These are phyloP conservation scores for Acidomyces sp. DNA, from an alignment of 495 filamentous ascomycete species.

Conservation along the genomic window DNA sequence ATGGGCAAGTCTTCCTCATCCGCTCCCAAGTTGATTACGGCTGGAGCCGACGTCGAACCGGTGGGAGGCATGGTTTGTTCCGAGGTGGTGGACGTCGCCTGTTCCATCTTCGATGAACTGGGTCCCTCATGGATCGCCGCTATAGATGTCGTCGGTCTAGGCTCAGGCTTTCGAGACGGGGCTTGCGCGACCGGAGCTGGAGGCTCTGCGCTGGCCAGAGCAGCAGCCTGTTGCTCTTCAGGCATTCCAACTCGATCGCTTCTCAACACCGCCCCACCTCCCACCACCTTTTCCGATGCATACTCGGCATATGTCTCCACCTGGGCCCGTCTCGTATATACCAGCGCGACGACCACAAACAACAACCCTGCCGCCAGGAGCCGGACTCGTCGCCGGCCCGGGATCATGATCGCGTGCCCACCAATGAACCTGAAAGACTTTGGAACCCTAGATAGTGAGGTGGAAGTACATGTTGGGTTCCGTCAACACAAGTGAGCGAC, in stretches of 20 bases:
- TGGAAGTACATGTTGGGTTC: too few relatives aligned
- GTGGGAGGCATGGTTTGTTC: background rate
- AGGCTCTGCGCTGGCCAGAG: background rate
- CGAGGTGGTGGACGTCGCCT: background rate
- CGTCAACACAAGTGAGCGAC: too few relatives aligned
- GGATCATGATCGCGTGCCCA: too few relatives aligned
- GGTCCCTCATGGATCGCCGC: too few relatives aligned
- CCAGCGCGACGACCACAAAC: constrained; percentile 4
- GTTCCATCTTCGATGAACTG: background rate
- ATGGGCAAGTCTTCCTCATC: constrained; percentile 3
- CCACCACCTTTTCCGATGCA: constrained; percentile 13
- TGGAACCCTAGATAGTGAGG: too few relatives aligned
- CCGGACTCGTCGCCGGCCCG: constrained; percentile 4
- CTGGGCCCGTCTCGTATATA: constrained; percentile 4
- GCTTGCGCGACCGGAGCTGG: background rate
- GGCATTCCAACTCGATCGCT: background rate
- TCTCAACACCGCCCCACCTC: constrained; percentile 10
- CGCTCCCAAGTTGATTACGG: background rate
- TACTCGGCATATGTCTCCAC: constrained; percentile 8
- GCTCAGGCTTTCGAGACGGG: background rate
- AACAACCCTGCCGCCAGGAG: constrained; percentile 1
- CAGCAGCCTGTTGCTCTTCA: background rate
- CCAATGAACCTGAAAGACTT: too few relatives aligned
- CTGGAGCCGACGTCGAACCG: background rate
- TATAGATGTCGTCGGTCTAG: background rate